Evolutionary conservation across 768 basidiomycete species (phyloP).

Genomic region (Suillus americanus): DNA sequence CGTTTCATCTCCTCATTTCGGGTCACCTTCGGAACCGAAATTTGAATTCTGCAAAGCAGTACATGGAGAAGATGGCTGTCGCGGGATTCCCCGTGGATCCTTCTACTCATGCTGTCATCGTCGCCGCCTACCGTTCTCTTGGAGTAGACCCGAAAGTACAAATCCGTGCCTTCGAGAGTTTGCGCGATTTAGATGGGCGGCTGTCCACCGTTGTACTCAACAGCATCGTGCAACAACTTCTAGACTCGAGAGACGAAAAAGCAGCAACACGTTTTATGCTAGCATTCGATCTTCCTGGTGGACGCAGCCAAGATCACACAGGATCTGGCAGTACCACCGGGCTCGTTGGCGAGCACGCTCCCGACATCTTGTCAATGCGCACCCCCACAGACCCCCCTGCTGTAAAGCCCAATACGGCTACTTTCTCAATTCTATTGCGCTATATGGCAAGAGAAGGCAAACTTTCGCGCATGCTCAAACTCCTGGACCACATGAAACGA

Average conservation of each 20-base stretch:
- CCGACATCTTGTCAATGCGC: not conserved
- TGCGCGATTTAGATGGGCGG: slow-evolving; percentile 40
- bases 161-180: slow-evolving; percentile 45
- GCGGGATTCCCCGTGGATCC: slow-evolving; percentile 54
- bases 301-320: slow-evolving; percentile 15
- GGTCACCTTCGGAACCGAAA: slow-evolving; percentile 71
- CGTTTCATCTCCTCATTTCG: slow-evolving; percentile 67
- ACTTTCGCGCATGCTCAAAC: slow-evolving; percentile 42
- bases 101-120: slow-evolving; percentile 60
- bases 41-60: slow-evolving; percentile 51
- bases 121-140: slow-evolving; percentile 55
- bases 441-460: slow-evolving; percentile 46
- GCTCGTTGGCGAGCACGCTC: slow-evolving; percentile 27
- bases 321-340: slow-evolving; percentile 24
- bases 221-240: slow-evolving; percentile 58
- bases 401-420: slow-evolving; percentile 51
- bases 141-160: slow-evolving; percentile 59
- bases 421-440: slow-evolving; percentile 64
- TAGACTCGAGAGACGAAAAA: slow-evolving; percentile 54
- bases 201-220: slow-evolving; percentile 62
- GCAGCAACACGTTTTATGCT: slow-evolving; percentile 48
- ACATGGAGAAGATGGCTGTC: slow-evolving; percentile 55
- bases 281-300: slow-evolving; percentile 38
- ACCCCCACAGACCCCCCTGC: slow-evolving; percentile 9
- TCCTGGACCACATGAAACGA: slow-evolving; percentile 48